Evolutionary conservation across 2,329 filamentous ascomycete species (phyloP).

Genomic region (Seiridium unicorne): DNA sequence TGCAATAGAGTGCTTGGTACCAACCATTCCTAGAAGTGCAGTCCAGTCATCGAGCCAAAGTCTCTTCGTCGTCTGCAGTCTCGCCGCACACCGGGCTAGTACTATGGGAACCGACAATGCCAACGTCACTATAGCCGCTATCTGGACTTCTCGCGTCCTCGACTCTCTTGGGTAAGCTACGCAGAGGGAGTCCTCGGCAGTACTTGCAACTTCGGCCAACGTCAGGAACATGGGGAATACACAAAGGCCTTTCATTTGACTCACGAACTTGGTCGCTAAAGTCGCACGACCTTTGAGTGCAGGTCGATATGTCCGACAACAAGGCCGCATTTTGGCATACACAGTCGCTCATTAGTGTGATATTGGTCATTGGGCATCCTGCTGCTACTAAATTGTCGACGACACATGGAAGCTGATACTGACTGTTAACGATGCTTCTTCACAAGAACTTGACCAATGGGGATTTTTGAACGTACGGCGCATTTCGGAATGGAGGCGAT

Average conservation of each 20-base stretch:
- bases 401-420: neutral
- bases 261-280: neutral
- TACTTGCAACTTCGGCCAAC: neutral
- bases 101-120: neutral
- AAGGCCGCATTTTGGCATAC: neutral
- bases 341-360: neutral
- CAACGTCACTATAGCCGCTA: neutral
- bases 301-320: neutral
- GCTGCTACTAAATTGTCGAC: neutral
- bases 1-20: neutral
- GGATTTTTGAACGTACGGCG: neutral
- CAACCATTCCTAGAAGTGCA: neutral
- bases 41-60: neutral
- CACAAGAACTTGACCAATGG: neutral
- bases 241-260: neutral
- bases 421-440: neutral
- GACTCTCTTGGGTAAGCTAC: neutral
- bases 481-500: neutral
- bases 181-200: neutral
- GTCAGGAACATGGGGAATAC: no score
- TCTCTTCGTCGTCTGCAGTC: neutral
- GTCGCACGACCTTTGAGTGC: neutral
- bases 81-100: neutral
- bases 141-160: neutral
- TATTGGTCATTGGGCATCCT: neutral